phyloP scores from a whole-genome alignment of 257 asterid species.

The Petunia axillaris region DNA sequence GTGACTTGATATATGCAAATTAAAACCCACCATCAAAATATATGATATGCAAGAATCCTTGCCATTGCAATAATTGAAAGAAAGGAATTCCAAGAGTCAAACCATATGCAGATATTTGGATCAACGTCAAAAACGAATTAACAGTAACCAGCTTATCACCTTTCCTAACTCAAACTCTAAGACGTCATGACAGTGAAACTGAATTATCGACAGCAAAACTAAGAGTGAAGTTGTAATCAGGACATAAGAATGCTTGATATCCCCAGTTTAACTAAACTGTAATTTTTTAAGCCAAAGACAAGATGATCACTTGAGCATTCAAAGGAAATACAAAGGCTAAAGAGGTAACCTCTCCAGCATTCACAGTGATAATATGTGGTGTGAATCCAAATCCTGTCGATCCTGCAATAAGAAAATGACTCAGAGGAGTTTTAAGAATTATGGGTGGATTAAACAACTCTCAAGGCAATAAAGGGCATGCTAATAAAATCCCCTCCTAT shows the following conservation, averaged over 20 bases:
- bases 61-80: background rate
- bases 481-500: background rate
- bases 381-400: slow-evolving; percentile 23
- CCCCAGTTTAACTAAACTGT: background rate
- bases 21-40: background rate
- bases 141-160: background rate
- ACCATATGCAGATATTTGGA: background rate
- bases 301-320: background rate
- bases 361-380: slow-evolving; percentile 3
- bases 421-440: background rate
- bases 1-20: background rate
- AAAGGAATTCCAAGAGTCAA: background rate
- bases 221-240: background rate
- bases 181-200: slow-evolving; percentile 8
- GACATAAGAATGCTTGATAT: background rate
- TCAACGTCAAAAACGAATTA: background rate
- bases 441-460: background rate
- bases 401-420: slow-evolving; percentile 19
- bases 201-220: background rate
- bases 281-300: background rate
- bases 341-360: slow-evolving; percentile 12
- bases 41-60: background rate
- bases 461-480: background rate
- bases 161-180: background rate
- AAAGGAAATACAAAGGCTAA: slow-evolving; percentile 13